A percentile compares a stretch with the other conserved stretches of the same genome.
Conservation (phyloP, 2,329 filamentous ascomycete species). For the Apiospora koreana region DNA sequence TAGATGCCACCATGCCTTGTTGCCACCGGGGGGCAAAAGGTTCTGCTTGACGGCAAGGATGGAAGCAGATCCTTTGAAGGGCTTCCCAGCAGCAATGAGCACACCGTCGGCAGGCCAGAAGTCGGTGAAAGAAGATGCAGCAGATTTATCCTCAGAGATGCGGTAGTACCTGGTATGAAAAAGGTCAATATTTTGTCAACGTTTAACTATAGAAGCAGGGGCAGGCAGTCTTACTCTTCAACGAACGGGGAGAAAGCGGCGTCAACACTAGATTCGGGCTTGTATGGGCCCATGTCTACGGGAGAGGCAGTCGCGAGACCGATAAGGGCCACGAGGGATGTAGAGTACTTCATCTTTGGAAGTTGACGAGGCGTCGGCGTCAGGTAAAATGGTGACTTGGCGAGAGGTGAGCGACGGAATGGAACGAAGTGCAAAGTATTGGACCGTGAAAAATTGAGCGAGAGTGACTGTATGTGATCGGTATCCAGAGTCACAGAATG, state of each 20-base stretch:
- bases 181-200: not conserved
- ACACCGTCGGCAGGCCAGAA: conserved; percentile 15
- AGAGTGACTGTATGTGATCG: not conserved
- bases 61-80: not conserved
- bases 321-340: not conserved
- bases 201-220: no score
- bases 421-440: not conserved
- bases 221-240: not conserved
- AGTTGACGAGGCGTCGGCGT: no score
- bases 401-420: no score
- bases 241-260: conserved; percentile 16
- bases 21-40: conserved; percentile 16
- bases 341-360: not conserved
- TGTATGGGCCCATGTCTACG: conserved; percentile 17
- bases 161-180: conserved; percentile 9
- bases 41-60: conserved; percentile 17
- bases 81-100: conserved; percentile 13
- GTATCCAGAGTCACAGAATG: accelerated
- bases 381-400: no score
- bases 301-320: not conserved
- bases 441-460: not conserved
- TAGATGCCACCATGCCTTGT: conserved; percentile 20
- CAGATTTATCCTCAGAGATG: conserved; percentile 16
- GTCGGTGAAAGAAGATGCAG: conserved; percentile 15
- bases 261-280: conserved; percentile 13